These are phyloP conservation scores for Penicillium fuscoglaucum DNA, from an alignment of 2,329 filamentous ascomycete genomes.

Conservation along the genomic window DNA sequence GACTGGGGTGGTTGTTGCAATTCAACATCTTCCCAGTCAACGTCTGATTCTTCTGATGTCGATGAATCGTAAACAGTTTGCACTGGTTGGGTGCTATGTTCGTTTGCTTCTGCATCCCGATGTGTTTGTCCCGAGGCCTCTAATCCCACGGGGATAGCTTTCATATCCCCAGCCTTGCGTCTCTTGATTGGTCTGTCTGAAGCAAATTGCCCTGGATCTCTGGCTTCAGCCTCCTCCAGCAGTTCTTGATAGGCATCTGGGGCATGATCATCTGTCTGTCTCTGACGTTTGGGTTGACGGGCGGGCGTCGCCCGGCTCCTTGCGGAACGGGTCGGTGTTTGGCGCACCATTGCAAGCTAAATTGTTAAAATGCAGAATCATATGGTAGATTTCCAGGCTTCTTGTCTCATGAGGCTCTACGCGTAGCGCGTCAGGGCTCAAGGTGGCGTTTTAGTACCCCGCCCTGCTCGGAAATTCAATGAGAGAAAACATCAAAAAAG, in stretches of 20 bases:
- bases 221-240: slow-evolving; percentile 43
- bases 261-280: slow-evolving; percentile 29
- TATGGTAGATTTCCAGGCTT: neutral
- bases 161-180: slow-evolving; percentile 37
- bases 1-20: slow-evolving; percentile 37
- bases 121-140: slow-evolving; percentile 15
- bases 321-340: slow-evolving; percentile 18
- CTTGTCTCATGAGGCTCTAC: neutral
- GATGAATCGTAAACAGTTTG: slow-evolving; percentile 40
- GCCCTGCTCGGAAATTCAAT: neutral
- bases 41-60: slow-evolving; percentile 60
- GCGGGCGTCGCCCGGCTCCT: slow-evolving; percentile 16
- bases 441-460: neutral
- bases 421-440: slow-evolving; percentile 8
- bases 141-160: slow-evolving; percentile 10
- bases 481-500: neutral
- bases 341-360: slow-evolving; percentile 23
- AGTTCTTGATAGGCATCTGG: slow-evolving; percentile 45
- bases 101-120: slow-evolving; percentile 9
- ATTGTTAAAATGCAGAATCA: neutral
- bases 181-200: slow-evolving; percentile 39
- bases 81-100: slow-evolving; percentile 17
- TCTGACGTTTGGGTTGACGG: slow-evolving; percentile 11
- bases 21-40: slow-evolving; percentile 65
- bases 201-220: slow-evolving; percentile 28